These are phyloP conservation scores for Aspergillus fructus DNA, from an alignment of 2,329 filamentous ascomycete genomes.

Conservation along the genomic window DNA sequence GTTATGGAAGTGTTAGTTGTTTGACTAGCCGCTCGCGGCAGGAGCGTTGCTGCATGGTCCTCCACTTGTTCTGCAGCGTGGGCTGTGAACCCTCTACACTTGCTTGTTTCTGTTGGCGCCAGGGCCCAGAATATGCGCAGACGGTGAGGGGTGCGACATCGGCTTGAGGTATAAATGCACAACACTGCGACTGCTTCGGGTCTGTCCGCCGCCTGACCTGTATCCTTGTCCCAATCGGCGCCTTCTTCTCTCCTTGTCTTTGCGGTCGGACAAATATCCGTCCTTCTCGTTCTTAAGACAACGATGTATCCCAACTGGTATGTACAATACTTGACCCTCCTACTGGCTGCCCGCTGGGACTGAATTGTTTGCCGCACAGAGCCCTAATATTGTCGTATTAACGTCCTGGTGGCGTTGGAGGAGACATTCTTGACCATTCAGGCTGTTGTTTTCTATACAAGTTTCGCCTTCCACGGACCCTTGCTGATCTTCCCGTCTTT, in stretches of 20 bases:
- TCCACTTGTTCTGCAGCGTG: constrained; percentile 9
- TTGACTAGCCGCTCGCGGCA: constrained; percentile 8
- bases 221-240: background rate
- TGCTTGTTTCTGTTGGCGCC: constrained; percentile 11
- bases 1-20: background rate
- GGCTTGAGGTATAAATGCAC: background rate
- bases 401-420: constrained; percentile 7
- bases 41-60: background rate
- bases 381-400: constrained; percentile 19
- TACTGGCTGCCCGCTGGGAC: background rate
- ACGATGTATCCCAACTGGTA: constrained; percentile 3
- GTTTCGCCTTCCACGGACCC: constrained; percentile 4
- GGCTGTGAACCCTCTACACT: background rate
- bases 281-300: background rate
- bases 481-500: constrained; percentile 13
- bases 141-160: constrained; percentile 7
- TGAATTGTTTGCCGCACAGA: constrained; percentile 6
- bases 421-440: constrained; percentile 2
- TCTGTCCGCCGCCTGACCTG: constrained; percentile 2
- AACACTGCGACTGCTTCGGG: background rate
- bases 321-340: background rate
- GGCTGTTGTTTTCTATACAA: constrained; percentile 1
- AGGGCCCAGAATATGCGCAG: background rate
- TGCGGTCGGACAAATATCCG: constrained; percentile 5
- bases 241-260: background rate